These are phyloP conservation scores for Pythium phragmitis DNA, from an alignment of 352 stramenopile genomes.

Conservation along the genomic window DNA sequence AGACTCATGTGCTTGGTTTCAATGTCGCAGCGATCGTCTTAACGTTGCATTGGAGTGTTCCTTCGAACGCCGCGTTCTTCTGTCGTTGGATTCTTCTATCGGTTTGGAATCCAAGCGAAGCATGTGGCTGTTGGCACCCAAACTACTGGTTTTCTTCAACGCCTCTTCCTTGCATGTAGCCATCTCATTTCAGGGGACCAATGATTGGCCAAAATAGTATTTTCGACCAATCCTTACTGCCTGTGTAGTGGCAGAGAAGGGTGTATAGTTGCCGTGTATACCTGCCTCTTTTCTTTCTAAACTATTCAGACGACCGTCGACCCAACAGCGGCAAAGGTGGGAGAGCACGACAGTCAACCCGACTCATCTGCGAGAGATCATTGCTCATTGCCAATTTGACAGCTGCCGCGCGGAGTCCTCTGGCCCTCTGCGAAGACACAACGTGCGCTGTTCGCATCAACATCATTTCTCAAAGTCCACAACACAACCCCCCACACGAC, in stretches of 20 bases:
- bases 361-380: neutral
- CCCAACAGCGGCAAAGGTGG: slow-evolving; percentile 1
- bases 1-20: neutral
- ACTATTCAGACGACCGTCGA: neutral
- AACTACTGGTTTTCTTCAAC: neutral
- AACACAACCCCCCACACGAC: neutral
- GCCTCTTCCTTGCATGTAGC: neutral
- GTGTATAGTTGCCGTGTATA: slow-evolving; percentile 8
- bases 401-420: neutral
- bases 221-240: neutral
- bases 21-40: neutral
- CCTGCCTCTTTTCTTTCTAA: slow-evolving; percentile 14
- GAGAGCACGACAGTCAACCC: neutral
- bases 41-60: neutral
- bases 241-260: slow-evolving; percentile 2
- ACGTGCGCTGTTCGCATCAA: neutral
- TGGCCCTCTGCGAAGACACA: neutral
- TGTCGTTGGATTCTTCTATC: neutral
- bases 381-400: neutral
- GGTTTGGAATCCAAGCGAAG: neutral
- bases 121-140: neutral
- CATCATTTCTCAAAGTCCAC: slow-evolving; percentile 7
- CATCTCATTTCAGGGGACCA: neutral
- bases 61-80: too few species aligned
- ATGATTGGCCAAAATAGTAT: neutral